phyloP scores from a whole-genome alignment of 805 yeast genomes.

The Candida ipomoeae region DNA sequence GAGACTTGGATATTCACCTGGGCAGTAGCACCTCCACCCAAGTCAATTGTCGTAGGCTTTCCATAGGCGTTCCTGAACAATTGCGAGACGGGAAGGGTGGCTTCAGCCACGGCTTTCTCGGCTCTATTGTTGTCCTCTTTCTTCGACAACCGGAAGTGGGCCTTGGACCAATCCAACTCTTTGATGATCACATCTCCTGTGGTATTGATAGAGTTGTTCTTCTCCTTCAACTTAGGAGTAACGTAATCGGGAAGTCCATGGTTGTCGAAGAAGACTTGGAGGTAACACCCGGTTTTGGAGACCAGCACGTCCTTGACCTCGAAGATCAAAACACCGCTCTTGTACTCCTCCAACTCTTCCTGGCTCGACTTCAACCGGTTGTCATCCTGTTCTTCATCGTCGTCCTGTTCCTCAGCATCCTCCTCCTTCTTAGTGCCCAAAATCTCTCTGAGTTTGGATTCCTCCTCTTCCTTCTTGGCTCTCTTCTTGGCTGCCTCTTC shows the following conservation, averaged over 20 bases:
- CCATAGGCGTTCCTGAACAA: conserved; percentile 63
- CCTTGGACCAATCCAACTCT: conserved; percentile 71
- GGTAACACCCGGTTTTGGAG: conserved; percentile 51
- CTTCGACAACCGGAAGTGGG: conserved; percentile 58
- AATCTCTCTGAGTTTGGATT: conserved; percentile 6
- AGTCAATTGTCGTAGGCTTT: conserved; percentile 51
- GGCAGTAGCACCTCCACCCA: conserved; percentile 51
- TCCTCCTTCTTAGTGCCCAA: conserved; percentile 25
- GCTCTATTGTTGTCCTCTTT: conserved; percentile 51
- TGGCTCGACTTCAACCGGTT: conserved; percentile 48
- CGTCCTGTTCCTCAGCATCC: conserved; percentile 29
- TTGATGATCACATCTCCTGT: conserved; percentile 74
- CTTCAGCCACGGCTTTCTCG: conserved; percentile 57
- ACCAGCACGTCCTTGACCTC: conserved; percentile 59
- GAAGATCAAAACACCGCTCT: conserved; percentile 73
- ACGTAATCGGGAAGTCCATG: conserved; percentile 61
- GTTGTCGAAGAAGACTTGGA: conserved; percentile 77
- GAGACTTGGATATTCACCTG: conserved; percentile 58
- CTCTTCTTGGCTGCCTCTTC: conserved; percentile 25
- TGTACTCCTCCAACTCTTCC: conserved; percentile 52
- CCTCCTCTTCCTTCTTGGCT: conserved; percentile 28
- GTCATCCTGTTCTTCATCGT: conserved; percentile 26
- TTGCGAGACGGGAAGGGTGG: conserved; percentile 61
- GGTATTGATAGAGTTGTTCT: conserved; percentile 27
- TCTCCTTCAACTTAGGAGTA: conserved; percentile 50